phyloP scores from a whole-genome alignment of 2,329 filamentous ascomycete genomes.

The Ceratocystis colombiana region DNA sequence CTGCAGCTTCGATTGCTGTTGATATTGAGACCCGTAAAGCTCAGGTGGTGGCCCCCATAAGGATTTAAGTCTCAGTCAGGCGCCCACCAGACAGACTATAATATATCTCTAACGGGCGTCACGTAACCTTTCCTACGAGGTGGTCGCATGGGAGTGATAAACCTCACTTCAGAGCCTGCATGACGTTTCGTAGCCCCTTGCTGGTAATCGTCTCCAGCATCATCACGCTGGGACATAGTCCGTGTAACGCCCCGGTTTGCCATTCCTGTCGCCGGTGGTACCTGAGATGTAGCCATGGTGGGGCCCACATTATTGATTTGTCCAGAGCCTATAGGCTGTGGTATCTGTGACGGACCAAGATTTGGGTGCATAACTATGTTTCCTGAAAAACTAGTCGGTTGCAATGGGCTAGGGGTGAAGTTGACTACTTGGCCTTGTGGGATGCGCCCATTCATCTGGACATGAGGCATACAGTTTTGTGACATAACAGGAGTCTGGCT shows the following conservation, averaged over 20 bases:
- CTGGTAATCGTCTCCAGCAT: background rate
- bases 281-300: background rate
- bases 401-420: background rate
- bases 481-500: background rate
- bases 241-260: constrained; percentile 1
- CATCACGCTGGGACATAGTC: constrained; percentile 13
- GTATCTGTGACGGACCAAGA: background rate
- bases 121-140: background rate
- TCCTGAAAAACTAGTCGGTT: background rate
- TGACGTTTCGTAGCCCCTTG: background rate
- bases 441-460: background rate
- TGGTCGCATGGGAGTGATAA: background rate
- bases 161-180: background rate
- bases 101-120: background rate
- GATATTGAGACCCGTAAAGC: too few relatives aligned
- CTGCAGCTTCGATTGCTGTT: too few relatives aligned
- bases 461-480: background rate
- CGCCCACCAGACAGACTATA: background rate
- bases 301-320: background rate
- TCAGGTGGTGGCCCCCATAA: background rate
- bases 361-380: background rate
- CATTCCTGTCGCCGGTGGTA: background rate
- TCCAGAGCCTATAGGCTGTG: background rate
- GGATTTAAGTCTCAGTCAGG: background rate
- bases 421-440: background rate